Evolutionary conservation across 2,329 filamentous ascomycete species (phyloP), one percentile per base, ranked within the genome.

Genomic region (Fusarium sp.): DNA sequence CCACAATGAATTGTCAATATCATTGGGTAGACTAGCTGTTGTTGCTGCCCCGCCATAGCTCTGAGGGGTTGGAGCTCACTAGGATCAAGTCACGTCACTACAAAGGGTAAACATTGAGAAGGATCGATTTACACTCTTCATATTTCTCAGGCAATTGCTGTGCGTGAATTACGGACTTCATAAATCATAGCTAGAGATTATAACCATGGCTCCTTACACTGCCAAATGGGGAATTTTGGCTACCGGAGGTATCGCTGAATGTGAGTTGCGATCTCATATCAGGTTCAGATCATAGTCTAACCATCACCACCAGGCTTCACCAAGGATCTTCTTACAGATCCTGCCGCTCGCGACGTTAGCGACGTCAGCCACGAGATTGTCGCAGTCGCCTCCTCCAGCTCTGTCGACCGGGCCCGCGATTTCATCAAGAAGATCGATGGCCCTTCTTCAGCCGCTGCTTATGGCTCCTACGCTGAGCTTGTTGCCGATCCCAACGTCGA

Each of bases 401-500:
- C 92, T 48, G 84, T 87, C 68, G 84, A 88, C 46, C 88, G 90
- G 55, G 94, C 94, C 2, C 84, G 87, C 65, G 83, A 89, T 52
- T 97, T 97, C 82, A 86, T 97, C 77, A 83, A 88, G 66, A 88
- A 90, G 67, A 87, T 91, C 40, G 87, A 90, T 62, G 89, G 91
- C n/a, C 90, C 92, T 6, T 82, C 86, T 20, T 85, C 88, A 10
- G 91, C 91, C 61, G 88, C 88, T 74, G 86, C 91, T 12, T 97
- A 97, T 77, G 92, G 91, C 63, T 93, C 91, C 13, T 97, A 97
- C 81, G 86, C 90, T 67, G 92, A 94, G 78, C 87, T 97, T 29
- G 93, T 95, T 27, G 86, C 87, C 53, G 93, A 97, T 78, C 83
- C 91, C 9, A 87, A 93, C 74, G 87, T 97, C 71, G 92, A 97